Evolutionary conservation across 305 asterid species (phyloP), one percentile per base, ranked within the genome.

Genomic region (Solanum hybrid): DNA sequence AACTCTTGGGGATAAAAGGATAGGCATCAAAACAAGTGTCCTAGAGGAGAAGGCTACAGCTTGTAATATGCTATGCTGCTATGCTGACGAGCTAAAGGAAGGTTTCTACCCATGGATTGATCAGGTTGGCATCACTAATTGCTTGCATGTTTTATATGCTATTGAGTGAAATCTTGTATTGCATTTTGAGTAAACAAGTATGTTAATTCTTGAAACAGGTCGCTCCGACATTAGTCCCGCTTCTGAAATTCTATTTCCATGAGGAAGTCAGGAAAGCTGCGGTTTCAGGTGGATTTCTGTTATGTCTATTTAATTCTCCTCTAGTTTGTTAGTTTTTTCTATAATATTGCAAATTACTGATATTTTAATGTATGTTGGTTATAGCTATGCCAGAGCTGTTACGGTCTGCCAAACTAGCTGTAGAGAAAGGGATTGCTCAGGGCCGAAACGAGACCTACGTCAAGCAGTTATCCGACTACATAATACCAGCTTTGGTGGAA

Each of bases 401-500:
- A 35, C 90, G 79, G 24, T 91, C 92, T 80, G 91, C 91, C 24
- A 91, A 91, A 88, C 71, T 91, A 71, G 92, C 92, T 37, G 89
- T 91, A 69, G 92, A 91, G 91, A 91, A 91, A 89, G 92, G 91
- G 61, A 89, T 91, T 71, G 91, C 92, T 89, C 92, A 91, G 61
- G 91, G 91, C 33, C 90, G 92, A 79, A 89, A 91, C 40, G 92
- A 87, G 74, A 34, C 91, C 14, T 91, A 91, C 24, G 83, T 91
- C 51, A 91, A 91, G 89, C 92, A 89, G 81, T 74, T 91, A 83
- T 86, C 92, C 12, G 91, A 91, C 76, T 91, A 87, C 87, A 89
- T 91, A 73, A 8, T 91, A 35, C 92, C 91, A 42, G 90, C 92
- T 69, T 83, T 91, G 71, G 91, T 91, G 51, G 91, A 91, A 71